Evolutionary conservation across 1,284 basidiomycete species (phyloP).

Genomic region (Cutaneotrichosporon dermatis): DNA sequence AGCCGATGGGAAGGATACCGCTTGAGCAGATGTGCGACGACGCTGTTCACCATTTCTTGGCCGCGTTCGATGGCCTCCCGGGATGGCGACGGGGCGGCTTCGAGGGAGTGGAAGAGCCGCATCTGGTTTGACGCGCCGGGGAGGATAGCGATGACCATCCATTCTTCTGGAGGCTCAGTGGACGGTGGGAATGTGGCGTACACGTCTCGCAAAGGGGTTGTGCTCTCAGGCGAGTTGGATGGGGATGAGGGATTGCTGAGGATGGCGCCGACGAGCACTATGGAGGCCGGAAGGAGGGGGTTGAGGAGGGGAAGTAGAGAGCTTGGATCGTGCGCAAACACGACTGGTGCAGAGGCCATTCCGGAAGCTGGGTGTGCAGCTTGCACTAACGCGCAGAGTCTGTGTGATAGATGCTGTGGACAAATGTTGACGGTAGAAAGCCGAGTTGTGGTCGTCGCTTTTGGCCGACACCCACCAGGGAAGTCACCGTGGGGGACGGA

Average conservation of each 20-base stretch:
- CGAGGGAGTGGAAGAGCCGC: conserved; percentile 22
- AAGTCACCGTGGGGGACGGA: too few species aligned
- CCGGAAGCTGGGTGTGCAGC: too few species aligned
- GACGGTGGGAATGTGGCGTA: conserved; percentile 12
- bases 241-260: not conserved
- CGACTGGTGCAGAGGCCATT: too few species aligned
- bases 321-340: too few species aligned
- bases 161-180: conserved; percentile 3
- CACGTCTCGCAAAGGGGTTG: not conserved
- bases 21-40: not conserved
- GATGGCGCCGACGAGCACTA: conserved; percentile 19
- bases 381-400: too few species aligned
- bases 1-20: not conserved
- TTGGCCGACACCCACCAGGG: too few species aligned
- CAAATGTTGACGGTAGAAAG: too few species aligned
- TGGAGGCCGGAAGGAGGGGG: conserved; percentile 17
- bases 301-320: too few species aligned
- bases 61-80: not conserved
- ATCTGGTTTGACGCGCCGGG: conserved; percentile 19
- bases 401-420: too few species aligned
- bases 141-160: conserved; percentile 20
- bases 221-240: too few species aligned
- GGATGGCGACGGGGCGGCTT: not conserved
- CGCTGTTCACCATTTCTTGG: conserved; percentile 3
- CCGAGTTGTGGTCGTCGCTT: too few species aligned